A percentile compares a stretch with the other conserved stretches of the same genome.
Conservation (phyloP, 345 rosid species). For the Luvunga scandens region DNA sequence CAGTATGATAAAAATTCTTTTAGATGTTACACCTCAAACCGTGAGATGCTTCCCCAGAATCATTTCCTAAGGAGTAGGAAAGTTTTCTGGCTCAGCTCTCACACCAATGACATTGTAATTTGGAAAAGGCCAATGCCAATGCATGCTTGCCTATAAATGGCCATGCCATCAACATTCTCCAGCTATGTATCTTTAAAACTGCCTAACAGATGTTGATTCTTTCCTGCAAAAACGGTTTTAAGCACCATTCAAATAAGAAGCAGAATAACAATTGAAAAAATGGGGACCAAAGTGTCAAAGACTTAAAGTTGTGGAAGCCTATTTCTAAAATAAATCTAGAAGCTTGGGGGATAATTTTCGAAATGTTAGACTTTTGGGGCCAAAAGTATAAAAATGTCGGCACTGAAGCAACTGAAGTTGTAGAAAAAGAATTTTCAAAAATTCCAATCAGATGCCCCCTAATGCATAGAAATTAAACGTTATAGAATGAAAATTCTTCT, state of each 20-base stretch:
- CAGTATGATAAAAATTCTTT: conserved; percentile 5
- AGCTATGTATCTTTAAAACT: not conserved
- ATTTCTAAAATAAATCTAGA: too few species aligned
- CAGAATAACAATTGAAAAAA: not conserved
- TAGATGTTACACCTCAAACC: not conserved
- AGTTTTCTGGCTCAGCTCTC: not conserved
- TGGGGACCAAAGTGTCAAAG: too few species aligned
- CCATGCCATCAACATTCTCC: not conserved
- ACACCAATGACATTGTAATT: not conserved
- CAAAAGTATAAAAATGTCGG: too few species aligned
- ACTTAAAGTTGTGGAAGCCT: too few species aligned
- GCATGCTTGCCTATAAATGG: not conserved
- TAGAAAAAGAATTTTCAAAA: too few species aligned
- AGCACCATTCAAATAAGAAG: not conserved
- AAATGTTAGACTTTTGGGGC: too few species aligned
- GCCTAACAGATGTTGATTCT: not conserved
- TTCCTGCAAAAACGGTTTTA: not conserved
- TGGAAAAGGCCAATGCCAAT: not conserved
- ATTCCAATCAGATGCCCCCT: too few species aligned
- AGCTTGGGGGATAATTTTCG: too few species aligned
- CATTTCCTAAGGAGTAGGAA: conserved; percentile 24
- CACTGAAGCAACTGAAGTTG: too few species aligned
- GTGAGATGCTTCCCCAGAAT: not conserved
- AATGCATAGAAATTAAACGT: too few species aligned
- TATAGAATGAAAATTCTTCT: too few species aligned